Evolutionary conservation across 441 rosid genomes (phyloP), one percentile per base, ranked within the genome.

Genomic region (Gossypium gossypioides): DNA sequence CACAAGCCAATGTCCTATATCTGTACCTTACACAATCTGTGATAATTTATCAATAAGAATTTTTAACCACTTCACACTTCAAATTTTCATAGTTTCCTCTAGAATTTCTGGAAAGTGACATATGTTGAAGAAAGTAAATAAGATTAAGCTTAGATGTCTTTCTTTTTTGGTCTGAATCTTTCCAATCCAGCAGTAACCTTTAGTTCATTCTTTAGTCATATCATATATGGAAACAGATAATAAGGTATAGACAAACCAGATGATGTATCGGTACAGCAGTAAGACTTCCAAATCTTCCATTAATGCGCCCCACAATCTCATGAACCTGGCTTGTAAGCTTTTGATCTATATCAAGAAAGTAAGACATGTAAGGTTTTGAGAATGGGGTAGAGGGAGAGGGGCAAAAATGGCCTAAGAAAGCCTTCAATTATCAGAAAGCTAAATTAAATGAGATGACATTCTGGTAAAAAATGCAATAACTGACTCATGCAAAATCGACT

Each of bases 301-400:
- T 89, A 55, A 89, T 89, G 71, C 94, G 89, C 55, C 90, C 91
- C 55, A 87, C 94, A 74, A 89, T 89, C 81, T 89, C 91, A 80
- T 89, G 94, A 62, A 89, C 94, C 75, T 89, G 94, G 81, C 94
- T 87, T 22, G 91, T 84, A 61, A 89, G 91, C 74, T 78, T 89
- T 75, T 87, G 94, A 81, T 89, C 94, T 89, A 84, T 61, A 71
- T 22, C 48, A 62, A 37, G 70, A 37, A 63, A 16, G 42, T 40
- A 10, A 40, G 42, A 63, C 27, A 40, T 4, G 29, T 37, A 16
- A 62, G 69, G 46, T 21, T 42, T 64, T 64, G 52, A 64, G 29
- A 37, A 50, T 12, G 15, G 5, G 25, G 13, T 12, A 37, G 27
- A 18, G 25, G 25, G 15, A n/a, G 71, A 13, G 55, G 6, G 22